phyloP scores from a whole-genome alignment of 495 filamentous ascomycete genomes.

The Hypoxylon fragiforme region DNA sequence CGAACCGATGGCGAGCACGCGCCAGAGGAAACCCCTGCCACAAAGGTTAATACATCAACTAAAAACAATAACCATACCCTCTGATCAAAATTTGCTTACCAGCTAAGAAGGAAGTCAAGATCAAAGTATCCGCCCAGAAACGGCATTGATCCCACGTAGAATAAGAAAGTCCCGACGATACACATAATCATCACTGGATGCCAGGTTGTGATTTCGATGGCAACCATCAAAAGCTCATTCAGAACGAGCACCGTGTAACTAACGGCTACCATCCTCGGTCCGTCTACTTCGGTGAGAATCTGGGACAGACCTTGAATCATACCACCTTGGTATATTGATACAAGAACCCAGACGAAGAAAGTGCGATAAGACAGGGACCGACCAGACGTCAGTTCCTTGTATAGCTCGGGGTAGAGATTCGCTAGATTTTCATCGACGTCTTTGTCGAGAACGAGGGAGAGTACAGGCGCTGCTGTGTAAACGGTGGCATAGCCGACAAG shows the following conservation, averaged over 20 bases:
- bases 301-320: constrained; percentile 93
- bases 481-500: constrained; percentile 96
- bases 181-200: constrained; percentile 89
- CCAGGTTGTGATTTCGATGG: constrained; percentile 95
- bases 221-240: constrained; percentile 97
- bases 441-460: constrained; percentile 92
- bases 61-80: background rate
- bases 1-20: constrained; percentile 74
- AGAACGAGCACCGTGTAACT: constrained; percentile 90
- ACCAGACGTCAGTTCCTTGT: constrained; percentile 89
- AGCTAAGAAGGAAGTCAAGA: constrained; percentile 72
- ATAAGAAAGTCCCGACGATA: constrained; percentile 74
- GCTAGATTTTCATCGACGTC: constrained; percentile 93
- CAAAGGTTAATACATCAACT: constrained; percentile 21
- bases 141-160: constrained; percentile 83
- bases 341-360: constrained; percentile 96
- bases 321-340: constrained; percentile 92
- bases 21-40: constrained; percentile 80
- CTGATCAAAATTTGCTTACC: constrained; percentile 45
- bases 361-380: constrained; percentile 85
- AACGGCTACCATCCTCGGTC: constrained; percentile 79
- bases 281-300: constrained; percentile 74
- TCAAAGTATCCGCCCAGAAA: constrained; percentile 92
- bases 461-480: constrained; percentile 93
- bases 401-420: constrained; percentile 95